Percentiles rank a stretch among this genome's conserved stretches.
These are phyloP conservation scores for Zopfochytrium polystomum DNA, from an alignment of 371 early-diverging fungal genomes.

Conservation along the genomic window DNA sequence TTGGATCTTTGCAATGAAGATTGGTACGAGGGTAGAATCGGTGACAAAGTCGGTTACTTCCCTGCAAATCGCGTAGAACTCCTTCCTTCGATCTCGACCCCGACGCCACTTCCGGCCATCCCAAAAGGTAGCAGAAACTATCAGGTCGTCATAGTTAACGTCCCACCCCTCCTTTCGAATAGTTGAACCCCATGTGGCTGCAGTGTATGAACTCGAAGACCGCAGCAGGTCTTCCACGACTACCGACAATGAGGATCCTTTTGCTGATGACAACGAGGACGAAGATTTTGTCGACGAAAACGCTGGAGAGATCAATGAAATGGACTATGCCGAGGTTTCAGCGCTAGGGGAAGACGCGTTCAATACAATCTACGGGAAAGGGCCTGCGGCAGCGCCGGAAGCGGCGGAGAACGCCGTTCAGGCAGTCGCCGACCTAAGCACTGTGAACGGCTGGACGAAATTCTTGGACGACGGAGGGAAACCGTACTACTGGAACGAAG, in stretches of 20 bases:
- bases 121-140: background rate
- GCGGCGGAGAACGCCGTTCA: too few relatives aligned
- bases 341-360: background rate
- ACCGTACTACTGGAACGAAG: conserved; percentile 49
- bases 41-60: conserved; percentile 40
- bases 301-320: background rate
- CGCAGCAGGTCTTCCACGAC: background rate
- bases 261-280: conserved; percentile 10
- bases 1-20: conserved; percentile 51
- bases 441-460: conserved; percentile 33
- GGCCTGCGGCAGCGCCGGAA: too few relatives aligned
- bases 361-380: too few relatives aligned
- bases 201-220: background rate
- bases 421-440: background rate
- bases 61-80: conserved; percentile 49
- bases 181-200: background rate
- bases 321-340: background rate
- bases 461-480: conserved; percentile 34
- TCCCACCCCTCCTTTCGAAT: background rate
- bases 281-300: background rate
- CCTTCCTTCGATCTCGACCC: conserved; percentile 6
- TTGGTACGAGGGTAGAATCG: conserved; percentile 50
- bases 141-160: background rate
- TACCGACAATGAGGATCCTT: conserved; percentile 3
- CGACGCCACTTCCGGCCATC: background rate